Evolutionary conservation across 2,329 filamentous ascomycete genomes (phyloP), one percentile per base, ranked within the genome.

Genomic region (Hypocrella siamensis): DNA sequence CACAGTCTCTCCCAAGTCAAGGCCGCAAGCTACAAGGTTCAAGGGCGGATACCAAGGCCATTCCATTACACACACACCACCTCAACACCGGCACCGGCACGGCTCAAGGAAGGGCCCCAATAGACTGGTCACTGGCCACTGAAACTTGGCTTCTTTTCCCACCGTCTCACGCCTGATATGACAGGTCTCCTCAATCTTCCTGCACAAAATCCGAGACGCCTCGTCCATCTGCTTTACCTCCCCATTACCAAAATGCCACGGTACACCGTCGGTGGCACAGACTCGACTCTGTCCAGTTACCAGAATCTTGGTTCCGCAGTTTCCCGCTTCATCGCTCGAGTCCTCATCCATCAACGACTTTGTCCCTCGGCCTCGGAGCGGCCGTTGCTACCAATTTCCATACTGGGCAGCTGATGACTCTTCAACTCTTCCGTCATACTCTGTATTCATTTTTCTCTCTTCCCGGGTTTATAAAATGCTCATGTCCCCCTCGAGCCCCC

Each of bases 211-310:
- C n/a, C n/a, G n/a, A n/a, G n/a, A n/a, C n/a, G n/a, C n/a, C n/a
- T 22, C 7, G 21, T 22, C 12, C 21, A 22, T 22, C n/a, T n/a
- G n/a, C n/a, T n/a, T n/a, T n/a, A n/a, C n/a, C n/a, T n/a, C n/a
- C n/a, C n/a, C 6, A 49, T 49, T 43, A 42, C 40, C 40, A 41
- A 35, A 38, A 26, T 36, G 29, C 26, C 34, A 31, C 34, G 26
- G 31, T 27, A 28, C 34, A 8, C 35, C 37, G 37, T 26, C 29
- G 15, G 30, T 29, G 39, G 25, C 35, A 37, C 36, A 35, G 32
- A 36, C 33, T 33, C 31, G 35, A 26, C 32, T 22, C 19, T 30
- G 30, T 27, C 35, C 33, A 32, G 26, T 32, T 38, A 37, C 42
- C 41, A 35, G 36, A 38, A 30, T 36, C 38, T 33, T 37, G 41